Base-by-base conservation (phyloP, 1,139 yeast species). In the Saccharomyces hybrid region DNA sequence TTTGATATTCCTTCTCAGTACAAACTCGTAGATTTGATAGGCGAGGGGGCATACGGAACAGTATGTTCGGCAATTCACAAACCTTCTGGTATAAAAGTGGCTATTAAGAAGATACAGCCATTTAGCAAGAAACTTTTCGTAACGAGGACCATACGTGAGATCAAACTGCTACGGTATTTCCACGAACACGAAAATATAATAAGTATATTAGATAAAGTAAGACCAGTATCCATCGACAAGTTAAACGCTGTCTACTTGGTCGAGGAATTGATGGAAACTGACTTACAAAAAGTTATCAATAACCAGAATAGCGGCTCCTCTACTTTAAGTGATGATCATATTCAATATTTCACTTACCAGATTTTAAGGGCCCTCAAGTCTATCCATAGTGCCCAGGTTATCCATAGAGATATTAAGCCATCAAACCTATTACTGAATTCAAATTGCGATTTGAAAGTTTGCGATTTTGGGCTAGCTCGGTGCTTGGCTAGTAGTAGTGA, bases 41-140 rank as follows among this genome's bases (percentile, higher is more conserved):
- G 99, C 26, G 97, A 95, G 67, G 99, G 99, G 2, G 98, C 99
- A 0, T 93, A 93, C 69, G 99, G 99, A 19, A 84, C 91, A 7
- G 99, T 93, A 3, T 91, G 96, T 66, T 84, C 95, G 0, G 99
- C 98, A 32, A 79, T 82, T 61, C 95, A 91, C 69, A 77, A 79
- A 34, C 80, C 82, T 24, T 88, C 88, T 51, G 86, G 84, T 42
- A 85, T 85, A 4, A 71, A 78, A 38, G 97, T 93, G 29, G 99
- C 99, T 49, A 90, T 93, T 67, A 93, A 93, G 71, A 88, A 91
- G 75, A 90, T 93, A 62, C 88, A 89, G 71, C 90, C 95, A 51
- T 91, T 93, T 73, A 82, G 86, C 61, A 89, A 90, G 69, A 84
- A 88, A 67, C 86, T 93, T 62, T 78, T 93, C 54, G 88, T 96